Percentiles rank a stretch among this genome's conserved stretches.
phyloP scores from a whole-genome alignment of 2,329 filamentous ascomycete genomes.

The Penicillium sp. region DNA sequence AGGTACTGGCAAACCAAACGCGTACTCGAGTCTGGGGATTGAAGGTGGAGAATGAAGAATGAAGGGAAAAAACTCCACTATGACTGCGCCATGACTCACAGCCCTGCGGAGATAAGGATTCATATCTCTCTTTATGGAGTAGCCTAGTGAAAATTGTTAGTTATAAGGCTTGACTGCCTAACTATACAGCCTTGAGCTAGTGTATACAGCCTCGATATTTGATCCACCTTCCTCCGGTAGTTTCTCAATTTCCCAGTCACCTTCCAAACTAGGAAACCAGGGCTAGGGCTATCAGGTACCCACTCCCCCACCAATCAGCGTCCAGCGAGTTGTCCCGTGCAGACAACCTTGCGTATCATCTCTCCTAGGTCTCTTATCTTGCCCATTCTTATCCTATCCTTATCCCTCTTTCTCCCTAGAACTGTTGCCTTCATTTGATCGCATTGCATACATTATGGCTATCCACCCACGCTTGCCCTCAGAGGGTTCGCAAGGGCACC shows the following conservation, averaged over 20 bases:
- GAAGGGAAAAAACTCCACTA: constrained; percentile 12
- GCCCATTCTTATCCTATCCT: constrained; percentile 11
- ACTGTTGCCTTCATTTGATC: neutral
- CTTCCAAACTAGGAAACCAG: constrained; percentile 17
- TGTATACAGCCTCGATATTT: neutral
- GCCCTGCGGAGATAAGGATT: constrained; percentile 11
- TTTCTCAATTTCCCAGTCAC: neutral
- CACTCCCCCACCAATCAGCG: constrained; percentile 23
- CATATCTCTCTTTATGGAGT: too few species aligned
- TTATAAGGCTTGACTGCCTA: neutral
- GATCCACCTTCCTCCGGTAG: neutral
- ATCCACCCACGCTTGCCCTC: constrained; percentile 42
- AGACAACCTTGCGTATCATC: constrained; percentile 13
- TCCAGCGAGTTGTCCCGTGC: constrained; percentile 20
- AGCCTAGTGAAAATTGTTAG: neutral
- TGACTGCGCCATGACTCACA: constrained; percentile 18
- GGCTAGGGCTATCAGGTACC: constrained; percentile 21
- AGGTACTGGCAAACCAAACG: neutral
- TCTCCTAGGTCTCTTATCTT: constrained; percentile 19
- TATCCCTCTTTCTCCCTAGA: constrained; percentile 4
- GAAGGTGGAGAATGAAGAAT: constrained; percentile 9
- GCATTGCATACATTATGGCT: constrained; percentile 38
- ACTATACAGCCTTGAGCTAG: neutral
- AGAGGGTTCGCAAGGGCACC: constrained; percentile 24
- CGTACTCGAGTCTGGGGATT: constrained; percentile 2